Conservation (phyloP, 495 filamentous ascomycete species). For the Hypoxylon cercidicola region DNA sequence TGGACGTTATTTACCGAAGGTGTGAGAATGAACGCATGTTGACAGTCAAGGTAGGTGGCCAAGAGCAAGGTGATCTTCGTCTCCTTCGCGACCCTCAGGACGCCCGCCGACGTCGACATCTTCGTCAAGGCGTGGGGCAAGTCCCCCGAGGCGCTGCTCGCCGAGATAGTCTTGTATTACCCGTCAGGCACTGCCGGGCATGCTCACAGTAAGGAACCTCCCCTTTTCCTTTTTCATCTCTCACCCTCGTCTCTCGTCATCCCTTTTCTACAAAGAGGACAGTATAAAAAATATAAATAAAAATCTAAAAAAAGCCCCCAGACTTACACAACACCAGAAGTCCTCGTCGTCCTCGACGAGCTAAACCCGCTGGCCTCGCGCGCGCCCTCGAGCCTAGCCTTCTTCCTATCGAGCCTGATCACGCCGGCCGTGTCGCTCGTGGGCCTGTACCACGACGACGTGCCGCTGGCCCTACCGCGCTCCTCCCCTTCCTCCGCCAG, state of each 20-base stretch:
- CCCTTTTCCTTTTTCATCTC: not conserved
- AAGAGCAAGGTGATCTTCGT: slow-evolving; percentile 74
- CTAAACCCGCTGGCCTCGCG: slow-evolving; percentile 62
- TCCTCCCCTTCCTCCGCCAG: slow-evolving; percentile 32
- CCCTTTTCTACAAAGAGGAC: no score
- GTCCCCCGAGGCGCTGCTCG: slow-evolving; percentile 57
- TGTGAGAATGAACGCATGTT: no score
- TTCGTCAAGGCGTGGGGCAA: slow-evolving; percentile 74
- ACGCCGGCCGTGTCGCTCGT: slow-evolving; percentile 65
- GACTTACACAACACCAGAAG: slow-evolving; percentile 53
- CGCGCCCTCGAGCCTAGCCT: slow-evolving; percentile 55
- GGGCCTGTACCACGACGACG: slow-evolving; percentile 74
- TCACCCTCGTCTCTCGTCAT: not conserved
- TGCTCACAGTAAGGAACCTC: slow-evolving; percentile 46
- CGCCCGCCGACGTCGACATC: slow-evolving; percentile 64
- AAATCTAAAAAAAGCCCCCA: slow-evolving; percentile 25
- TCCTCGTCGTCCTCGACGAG: slow-evolving; percentile 70
- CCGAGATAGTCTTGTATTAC: slow-evolving; percentile 68
- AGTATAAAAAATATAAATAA: no score
- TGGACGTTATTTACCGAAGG: no score
- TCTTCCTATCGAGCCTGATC: slow-evolving; percentile 67
- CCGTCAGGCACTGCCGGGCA: slow-evolving; percentile 43
- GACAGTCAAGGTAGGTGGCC: slow-evolving; percentile 50
- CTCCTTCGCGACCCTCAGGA: slow-evolving; percentile 75
- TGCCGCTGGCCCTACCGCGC: slow-evolving; percentile 54